Base-by-base conservation (phyloP, 2,329 filamentous ascomycete species). In the Simplicillium sp. region DNA sequence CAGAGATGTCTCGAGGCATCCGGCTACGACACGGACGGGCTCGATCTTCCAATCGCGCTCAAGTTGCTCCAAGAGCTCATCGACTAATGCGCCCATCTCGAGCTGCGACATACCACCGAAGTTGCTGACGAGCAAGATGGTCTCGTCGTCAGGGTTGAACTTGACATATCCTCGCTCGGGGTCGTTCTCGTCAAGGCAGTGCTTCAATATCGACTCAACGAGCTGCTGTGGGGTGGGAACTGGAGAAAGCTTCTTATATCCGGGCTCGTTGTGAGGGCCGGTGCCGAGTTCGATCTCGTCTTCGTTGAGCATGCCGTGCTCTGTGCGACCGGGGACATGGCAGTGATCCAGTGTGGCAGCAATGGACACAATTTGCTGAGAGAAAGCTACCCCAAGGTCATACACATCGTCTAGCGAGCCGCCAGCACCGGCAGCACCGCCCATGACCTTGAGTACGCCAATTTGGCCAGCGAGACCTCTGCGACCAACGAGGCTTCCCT, bases 1-100 rank as follows among this genome's bases (percentile, higher is more conserved):
- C 50, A 87, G 69, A 13, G 79, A 84, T 0, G 82, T 85, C 70
- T 85, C 83, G 42, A 81, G 71, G 20, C 75, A 79, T 2, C 82
- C 82, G 0, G 70, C 63, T 39, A 75, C 68, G 39, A 83, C 70
- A 25, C 82, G 67, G 3, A 67, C 66, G 0, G 73, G 73, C 36
- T 61, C 56, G 4, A 75, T 63, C 6, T 62, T 59, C 68, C 71
- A 77, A 44, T 65, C 54, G 1, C 43, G 46, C 7, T 58, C 59
- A 11, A 77, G 57, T 50, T 77, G 73, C 29, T 64, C 61, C 7
- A 75, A 62, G 11, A 75, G 53, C 54, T 77, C 73, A 43, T 75
- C 67, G 11, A 71, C 60, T 4, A 76, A 57, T 1, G 72, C 75
- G 7, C 70, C 68, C 50, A 77, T 61, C 55, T 80, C 75, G 7